Percentiles rank a stretch among this genome's conserved stretches.
Conservation (phyloP, 176 grass and related monocot genomes). For the Oryza glumipatula region DNA sequence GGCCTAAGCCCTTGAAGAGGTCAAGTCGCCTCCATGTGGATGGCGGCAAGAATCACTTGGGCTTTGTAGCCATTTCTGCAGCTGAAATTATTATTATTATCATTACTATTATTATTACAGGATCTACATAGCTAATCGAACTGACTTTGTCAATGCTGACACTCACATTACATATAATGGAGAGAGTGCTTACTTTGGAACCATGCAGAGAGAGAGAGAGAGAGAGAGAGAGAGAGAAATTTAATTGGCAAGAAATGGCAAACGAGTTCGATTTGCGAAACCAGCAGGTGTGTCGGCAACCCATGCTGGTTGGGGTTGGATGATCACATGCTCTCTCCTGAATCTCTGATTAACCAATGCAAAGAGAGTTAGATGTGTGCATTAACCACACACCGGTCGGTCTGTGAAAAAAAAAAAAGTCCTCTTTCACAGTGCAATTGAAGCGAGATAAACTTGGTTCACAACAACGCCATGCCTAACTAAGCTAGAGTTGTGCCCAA, state of each 20-base stretch:
- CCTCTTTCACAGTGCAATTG: background rate
- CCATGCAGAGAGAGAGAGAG: background rate
- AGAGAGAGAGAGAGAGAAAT: background rate
- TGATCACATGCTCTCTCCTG: background rate
- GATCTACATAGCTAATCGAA: background rate
- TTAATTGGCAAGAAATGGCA: background rate
- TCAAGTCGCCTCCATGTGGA: constrained; percentile 16
- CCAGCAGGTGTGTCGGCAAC: background rate
- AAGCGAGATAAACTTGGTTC: background rate
- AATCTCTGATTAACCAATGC: background rate
- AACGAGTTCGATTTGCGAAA: background rate
- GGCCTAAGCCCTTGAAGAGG: background rate
- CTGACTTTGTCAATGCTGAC: background rate
- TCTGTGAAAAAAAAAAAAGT: background rate
- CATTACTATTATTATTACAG: background rate
- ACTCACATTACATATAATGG: background rate
- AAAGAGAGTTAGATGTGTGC: background rate
- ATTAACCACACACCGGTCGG: background rate
- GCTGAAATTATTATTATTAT: background rate
- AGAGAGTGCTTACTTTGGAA: too few species aligned
- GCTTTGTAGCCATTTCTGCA: constrained; percentile 9
- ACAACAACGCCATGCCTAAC: too few species aligned
- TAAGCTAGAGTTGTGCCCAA: too few species aligned
- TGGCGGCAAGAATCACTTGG: background rate
- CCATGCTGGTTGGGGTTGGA: background rate